Base-by-base conservation (phyloP, 352 stramenopile species). In the Phytophthora ohioensis region DNA sequence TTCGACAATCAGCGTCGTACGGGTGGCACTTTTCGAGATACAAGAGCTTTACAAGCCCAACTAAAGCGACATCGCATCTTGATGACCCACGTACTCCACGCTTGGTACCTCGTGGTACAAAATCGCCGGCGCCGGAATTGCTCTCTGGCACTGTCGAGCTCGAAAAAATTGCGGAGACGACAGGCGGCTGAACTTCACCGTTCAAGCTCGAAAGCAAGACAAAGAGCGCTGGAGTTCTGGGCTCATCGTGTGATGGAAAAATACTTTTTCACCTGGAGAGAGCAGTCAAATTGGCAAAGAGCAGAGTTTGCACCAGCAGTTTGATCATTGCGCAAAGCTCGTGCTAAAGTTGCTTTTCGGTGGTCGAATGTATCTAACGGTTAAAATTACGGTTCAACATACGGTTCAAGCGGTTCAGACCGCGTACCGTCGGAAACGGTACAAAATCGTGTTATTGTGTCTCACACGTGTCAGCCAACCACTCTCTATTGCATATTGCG, bases 51-150 rank as follows among this genome's bases (percentile, higher is more conserved):
- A 5, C 70, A 78, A 57, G 48, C 66, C 32, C 70, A 78, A 30
- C 49, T 78, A 2, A 73, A 78, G 27, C n/a, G 59, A 17, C 57
- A 31, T 39, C 70, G 70, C 5, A 38, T 78, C 42, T 59, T 75
- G 55, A 65, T 78, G 70, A 78, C 65, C 15, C 70, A 78, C 36
- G 70, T 78, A 30, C 45, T 78, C 43, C 65, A 75, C 35, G 65
- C 70, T 8, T 78, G 70, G 70, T 67, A 67, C 56, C 48, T 78
- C 10, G 70, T 75, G 4, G 65, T 64, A 0, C 65, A 71, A 21
- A 74, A 35, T 43, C 53, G 17, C 4, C 69, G 17, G 12, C 64
- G 57, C 0, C 64, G 46, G 9, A 53, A 12, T 32, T 48, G 54
- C 55, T 32, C 3, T 32, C 53, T 43, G 0, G 41, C 31, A n/a